Evolutionary conservation across 2,329 filamentous ascomycete genomes (phyloP).

Genomic region (Cladosporium velox): DNA sequence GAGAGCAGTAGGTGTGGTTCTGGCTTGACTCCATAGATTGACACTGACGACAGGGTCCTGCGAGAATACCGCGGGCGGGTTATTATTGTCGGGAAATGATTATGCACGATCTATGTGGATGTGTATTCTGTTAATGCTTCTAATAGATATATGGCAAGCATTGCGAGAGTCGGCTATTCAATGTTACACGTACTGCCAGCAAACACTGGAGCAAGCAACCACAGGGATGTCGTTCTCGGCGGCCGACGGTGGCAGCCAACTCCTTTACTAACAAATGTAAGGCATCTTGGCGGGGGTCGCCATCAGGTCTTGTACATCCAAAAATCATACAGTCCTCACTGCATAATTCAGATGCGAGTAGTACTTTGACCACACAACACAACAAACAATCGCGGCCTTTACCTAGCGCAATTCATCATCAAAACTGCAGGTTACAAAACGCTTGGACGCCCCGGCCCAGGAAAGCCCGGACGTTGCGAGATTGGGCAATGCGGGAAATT

Average conservation of each 20-base stretch:
- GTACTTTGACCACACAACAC: not conserved
- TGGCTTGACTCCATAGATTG: conserved; percentile 11
- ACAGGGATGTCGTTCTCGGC: conserved; percentile 5
- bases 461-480: conserved; percentile 13
- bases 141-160: not conserved
- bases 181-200: not conserved
- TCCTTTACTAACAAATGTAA: not conserved
- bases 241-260: not conserved
- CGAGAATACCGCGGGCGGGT: not conserved
- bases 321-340: not conserved
- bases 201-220: not conserved
- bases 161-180: not conserved
- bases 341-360: not conserved
- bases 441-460: not conserved
- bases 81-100: not conserved
- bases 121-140: not conserved
- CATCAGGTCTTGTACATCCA: not conserved
- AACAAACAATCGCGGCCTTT: not conserved
- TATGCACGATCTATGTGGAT: not conserved
- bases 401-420: not conserved
- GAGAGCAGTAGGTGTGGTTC: conserved; percentile 6
- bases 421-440: not conserved
- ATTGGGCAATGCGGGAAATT: conserved; percentile 1
- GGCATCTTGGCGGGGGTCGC: not conserved
- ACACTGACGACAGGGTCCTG: not conserved